phyloP scores from a whole-genome alignment of 2,329 filamentous ascomycete species.

The Colletotrichum endophyticum region DNA sequence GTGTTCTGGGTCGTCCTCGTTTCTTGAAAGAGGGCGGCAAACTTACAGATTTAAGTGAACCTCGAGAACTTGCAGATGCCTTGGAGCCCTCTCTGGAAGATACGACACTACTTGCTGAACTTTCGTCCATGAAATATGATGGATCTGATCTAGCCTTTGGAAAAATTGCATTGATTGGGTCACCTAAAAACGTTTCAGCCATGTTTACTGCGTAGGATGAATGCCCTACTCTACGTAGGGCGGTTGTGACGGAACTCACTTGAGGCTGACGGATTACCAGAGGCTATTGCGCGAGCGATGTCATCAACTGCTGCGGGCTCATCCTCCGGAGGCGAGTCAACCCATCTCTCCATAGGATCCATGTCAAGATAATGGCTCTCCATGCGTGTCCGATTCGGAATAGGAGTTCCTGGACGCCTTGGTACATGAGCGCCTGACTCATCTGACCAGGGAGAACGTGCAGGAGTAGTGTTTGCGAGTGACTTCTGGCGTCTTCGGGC shows the following conservation, averaged over 20 bases:
- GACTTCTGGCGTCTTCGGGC: constrained; percentile 84
- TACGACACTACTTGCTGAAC: constrained; percentile 9
- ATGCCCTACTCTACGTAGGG: constrained; percentile 62
- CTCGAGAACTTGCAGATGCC: constrained; percentile 25
- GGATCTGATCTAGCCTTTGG: neutral
- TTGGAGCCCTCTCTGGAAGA: constrained; percentile 27
- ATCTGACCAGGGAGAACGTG: constrained; percentile 64
- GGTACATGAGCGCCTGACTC: constrained; percentile 75
- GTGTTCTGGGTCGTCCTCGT: constrained; percentile 44
- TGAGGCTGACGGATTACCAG: constrained; percentile 45
- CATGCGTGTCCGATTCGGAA: constrained; percentile 43
- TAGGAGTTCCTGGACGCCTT: constrained; percentile 59
- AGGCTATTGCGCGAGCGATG: constrained; percentile 62
- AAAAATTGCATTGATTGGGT: neutral
- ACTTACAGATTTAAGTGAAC: constrained; percentile 16
- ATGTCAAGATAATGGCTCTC: constrained; percentile 55
- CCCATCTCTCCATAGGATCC: constrained; percentile 65
- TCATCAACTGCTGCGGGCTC: constrained; percentile 64
- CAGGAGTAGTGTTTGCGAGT: constrained; percentile 69
- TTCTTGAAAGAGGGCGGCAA: constrained; percentile 37
- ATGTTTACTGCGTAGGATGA: constrained; percentile 38
- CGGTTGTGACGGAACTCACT: neutral
- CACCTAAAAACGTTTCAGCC: neutral
- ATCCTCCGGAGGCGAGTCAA: constrained; percentile 63
- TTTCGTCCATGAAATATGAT: constrained; percentile 22